phyloP scores from a whole-genome alignment of 306 rosid species.

The Cucurbita maxima region DNA sequence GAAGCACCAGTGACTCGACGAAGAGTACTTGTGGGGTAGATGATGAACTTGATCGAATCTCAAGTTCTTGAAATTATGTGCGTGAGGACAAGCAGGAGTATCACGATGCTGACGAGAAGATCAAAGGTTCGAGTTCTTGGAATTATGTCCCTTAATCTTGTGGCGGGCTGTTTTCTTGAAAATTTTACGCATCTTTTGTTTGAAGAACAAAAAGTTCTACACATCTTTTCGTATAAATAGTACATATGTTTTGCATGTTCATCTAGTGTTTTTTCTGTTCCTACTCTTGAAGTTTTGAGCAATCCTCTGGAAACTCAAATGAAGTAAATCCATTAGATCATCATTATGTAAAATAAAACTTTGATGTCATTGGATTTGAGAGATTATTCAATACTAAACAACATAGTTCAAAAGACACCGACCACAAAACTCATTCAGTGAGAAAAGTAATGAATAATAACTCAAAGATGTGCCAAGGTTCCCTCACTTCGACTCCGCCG shows the following conservation, averaged over 20 bases:
- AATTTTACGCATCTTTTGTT: neutral
- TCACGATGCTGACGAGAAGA: conserved; percentile 44
- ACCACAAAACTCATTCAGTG: neutral
- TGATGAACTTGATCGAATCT: conserved; percentile 36
- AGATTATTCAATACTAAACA: neutral
- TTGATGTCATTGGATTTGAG: neutral
- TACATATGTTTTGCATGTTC: neutral
- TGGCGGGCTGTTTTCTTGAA: neutral
- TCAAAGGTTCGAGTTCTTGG: conserved; percentile 27
- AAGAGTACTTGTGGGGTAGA: conserved; percentile 20
- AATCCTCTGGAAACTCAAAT: neutral
- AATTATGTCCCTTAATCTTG: neutral
- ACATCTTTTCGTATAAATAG: neutral
- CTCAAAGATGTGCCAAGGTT: conserved; percentile 46
- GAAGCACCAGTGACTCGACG: neutral
- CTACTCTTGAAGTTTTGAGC: neutral
- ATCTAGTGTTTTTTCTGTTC: neutral
- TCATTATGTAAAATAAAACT: neutral
- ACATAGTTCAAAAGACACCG: neutral
- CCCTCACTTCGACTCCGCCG: conserved; percentile 78
- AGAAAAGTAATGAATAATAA: neutral
- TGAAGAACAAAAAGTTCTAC: neutral
- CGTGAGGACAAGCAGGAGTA: conserved; percentile 75
- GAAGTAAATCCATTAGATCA: neutral
- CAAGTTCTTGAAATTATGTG: conserved; percentile 10